Conservation (phyloP, 306 rosid species). For the Cicer arietinum region DNA sequence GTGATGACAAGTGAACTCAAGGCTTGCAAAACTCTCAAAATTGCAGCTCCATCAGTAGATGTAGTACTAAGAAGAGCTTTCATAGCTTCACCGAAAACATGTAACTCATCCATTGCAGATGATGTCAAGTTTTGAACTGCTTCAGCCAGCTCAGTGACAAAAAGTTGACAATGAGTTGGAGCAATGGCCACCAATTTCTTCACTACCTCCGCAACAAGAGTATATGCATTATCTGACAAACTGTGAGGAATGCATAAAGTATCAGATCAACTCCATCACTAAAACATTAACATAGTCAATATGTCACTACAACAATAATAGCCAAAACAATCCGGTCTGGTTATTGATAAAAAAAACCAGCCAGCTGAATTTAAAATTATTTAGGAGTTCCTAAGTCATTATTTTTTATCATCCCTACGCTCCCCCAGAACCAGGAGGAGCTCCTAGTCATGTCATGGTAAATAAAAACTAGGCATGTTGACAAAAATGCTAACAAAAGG, state of each 20-base stretch:
- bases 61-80: conserved; percentile 80
- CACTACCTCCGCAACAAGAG: conserved; percentile 92
- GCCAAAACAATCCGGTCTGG: conserved; percentile 26
- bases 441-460: conserved; percentile 18
- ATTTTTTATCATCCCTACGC: conserved; percentile 15
- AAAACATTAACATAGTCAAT: conserved; percentile 13
- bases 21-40: conserved; percentile 97
- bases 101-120: conserved; percentile 87
- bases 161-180: conserved; percentile 85
- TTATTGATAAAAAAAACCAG: not conserved
- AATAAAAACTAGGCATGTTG: conserved; percentile 5
- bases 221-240: conserved; percentile 89
- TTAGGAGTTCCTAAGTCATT: conserved; percentile 12
- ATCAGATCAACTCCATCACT: conserved; percentile 43
- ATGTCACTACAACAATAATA: not conserved
- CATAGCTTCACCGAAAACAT: conserved; percentile 74
- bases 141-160: conserved; percentile 81
- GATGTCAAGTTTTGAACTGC: conserved; percentile 82
- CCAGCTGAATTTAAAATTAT: conserved; percentile 12
- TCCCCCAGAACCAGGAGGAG: conserved; percentile 18
- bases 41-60: conserved; percentile 91
- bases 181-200: conserved; percentile 94
- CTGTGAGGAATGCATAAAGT: conserved; percentile 51
- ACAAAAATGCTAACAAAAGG: conserved; percentile 7
- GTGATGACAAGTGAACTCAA: conserved; percentile 84